Percentiles rank a stretch among this genome's conserved stretches.
These are phyloP conservation scores for Clonostachys byssicola DNA, from an alignment of 2,329 filamentous ascomycete species.

Conservation along the genomic window DNA sequence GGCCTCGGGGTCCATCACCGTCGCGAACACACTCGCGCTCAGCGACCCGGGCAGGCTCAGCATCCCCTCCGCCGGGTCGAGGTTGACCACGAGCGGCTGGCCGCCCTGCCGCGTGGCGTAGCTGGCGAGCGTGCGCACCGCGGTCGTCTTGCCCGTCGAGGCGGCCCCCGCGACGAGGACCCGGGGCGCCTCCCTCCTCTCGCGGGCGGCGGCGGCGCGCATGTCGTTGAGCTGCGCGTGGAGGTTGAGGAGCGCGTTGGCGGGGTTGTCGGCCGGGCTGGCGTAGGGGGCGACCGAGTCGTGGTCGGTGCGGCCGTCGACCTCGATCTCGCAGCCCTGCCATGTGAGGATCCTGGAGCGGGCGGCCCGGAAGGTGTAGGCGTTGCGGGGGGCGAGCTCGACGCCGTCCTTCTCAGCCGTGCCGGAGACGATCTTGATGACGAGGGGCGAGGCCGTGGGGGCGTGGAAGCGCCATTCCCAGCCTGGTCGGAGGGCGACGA, in stretches of 20 bases:
- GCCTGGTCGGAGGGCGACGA: slow-evolving; percentile 51
- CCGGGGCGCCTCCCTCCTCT: slow-evolving; percentile 61
- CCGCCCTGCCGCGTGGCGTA: slow-evolving; percentile 73
- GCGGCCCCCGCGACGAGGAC: slow-evolving; percentile 78
- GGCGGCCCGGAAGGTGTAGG: slow-evolving; percentile 75
- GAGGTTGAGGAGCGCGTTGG: slow-evolving; percentile 76
- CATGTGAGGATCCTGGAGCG: slow-evolving; percentile 91
- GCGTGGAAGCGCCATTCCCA: slow-evolving; percentile 81
- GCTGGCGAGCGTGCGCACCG: slow-evolving; percentile 71
- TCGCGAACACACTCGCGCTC: slow-evolving; percentile 81
- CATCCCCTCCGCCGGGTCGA: slow-evolving; percentile 78
- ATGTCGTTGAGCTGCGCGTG: slow-evolving; percentile 81
- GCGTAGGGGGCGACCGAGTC: slow-evolving; percentile 57
- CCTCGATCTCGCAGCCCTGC: slow-evolving; percentile 83
- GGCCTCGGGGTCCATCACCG: slow-evolving; percentile 74
- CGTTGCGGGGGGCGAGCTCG: slow-evolving; percentile 77
- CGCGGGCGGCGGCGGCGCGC: slow-evolving; percentile 54
- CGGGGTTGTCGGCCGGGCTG: slow-evolving; percentile 73
- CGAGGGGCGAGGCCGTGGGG: slow-evolving; percentile 37
- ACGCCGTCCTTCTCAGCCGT: slow-evolving; percentile 93
- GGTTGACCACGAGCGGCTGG: slow-evolving; percentile 79
- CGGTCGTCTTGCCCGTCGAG: slow-evolving; percentile 77
- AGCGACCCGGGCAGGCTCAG: slow-evolving; percentile 76
- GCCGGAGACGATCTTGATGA: slow-evolving; percentile 66
- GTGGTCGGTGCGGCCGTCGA: slow-evolving; percentile 56